phyloP scores from a whole-genome alignment of 169 alveolate genomes.

The Perkinsus chesapeaki region DNA sequence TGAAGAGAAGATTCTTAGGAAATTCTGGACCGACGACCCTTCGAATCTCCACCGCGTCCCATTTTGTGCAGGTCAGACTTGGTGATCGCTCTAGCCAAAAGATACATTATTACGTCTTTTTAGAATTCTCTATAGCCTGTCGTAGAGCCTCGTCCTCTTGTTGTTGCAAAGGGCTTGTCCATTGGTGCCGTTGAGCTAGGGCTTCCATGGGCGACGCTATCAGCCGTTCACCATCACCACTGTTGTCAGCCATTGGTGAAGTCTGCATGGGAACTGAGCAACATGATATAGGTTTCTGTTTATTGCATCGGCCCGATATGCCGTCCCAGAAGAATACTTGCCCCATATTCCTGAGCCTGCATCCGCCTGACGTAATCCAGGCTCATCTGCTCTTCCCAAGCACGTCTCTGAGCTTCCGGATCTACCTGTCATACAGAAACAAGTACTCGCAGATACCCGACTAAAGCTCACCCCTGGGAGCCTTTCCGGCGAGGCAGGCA shows the following conservation, averaged over 20 bases:
- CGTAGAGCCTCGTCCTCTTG: not conserved
- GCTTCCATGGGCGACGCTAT: not conserved
- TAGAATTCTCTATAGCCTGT: not conserved
- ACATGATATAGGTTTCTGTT: too few relatives aligned
- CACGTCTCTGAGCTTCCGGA: not conserved
- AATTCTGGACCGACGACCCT: too few relatives aligned
- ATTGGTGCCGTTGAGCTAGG: not conserved
- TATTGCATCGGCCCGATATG: not conserved
- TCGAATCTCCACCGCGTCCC: too few relatives aligned
- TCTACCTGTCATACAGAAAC: not conserved
- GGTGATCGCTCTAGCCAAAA: too few relatives aligned
- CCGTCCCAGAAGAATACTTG: not conserved
- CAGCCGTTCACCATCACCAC: not conserved
- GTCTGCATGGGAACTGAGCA: not conserved
- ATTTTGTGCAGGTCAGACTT: too few relatives aligned
- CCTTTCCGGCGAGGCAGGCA: not conserved
- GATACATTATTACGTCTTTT: not conserved
- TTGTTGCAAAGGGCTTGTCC: not conserved
- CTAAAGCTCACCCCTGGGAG: not conserved
- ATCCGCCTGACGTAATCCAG: not conserved
- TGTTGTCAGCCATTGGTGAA: not conserved
- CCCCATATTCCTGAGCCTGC: not conserved
- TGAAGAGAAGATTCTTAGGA: not conserved
- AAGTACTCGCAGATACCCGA: not conserved
- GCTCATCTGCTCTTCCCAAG: not conserved